Evolutionary conservation across 352 stramenopile genomes (phyloP).

Genomic region (Pythium biforme): DNA sequence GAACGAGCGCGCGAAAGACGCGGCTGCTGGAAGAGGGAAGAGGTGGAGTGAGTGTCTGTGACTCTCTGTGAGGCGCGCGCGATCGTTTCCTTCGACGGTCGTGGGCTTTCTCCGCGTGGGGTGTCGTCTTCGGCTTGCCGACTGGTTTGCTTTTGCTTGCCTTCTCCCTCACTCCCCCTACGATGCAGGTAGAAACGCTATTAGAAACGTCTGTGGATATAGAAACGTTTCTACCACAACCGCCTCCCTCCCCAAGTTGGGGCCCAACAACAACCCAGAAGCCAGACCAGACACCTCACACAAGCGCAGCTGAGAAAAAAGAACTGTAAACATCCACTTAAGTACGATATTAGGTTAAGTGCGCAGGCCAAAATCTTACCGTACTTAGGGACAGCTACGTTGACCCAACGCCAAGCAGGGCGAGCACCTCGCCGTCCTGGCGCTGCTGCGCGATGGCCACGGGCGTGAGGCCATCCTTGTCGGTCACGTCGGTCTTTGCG

Average conservation of each 20-base stretch:
- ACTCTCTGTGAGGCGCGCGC: background rate
- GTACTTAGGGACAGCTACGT: slow-evolving; percentile 8
- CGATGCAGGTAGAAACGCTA: slow-evolving; percentile 24
- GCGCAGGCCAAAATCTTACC: background rate
- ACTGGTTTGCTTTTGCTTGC: background rate
- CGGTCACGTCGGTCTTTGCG: slow-evolving; percentile 24
- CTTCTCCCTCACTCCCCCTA: slow-evolving; percentile 7
- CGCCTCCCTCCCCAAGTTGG: background rate
- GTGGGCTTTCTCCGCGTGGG: background rate
- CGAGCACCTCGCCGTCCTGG: slow-evolving; percentile 19
- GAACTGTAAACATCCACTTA: background rate
- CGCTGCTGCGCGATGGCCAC: slow-evolving; percentile 31
- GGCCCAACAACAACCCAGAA: slow-evolving; percentile 23
- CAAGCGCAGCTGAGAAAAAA: background rate
- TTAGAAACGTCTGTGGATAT: slow-evolving; percentile 25
- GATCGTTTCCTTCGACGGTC: slow-evolving; percentile 24
- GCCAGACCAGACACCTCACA: slow-evolving; percentile 21
- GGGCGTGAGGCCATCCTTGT: slow-evolving; percentile 51
- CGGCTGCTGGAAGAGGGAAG: background rate
- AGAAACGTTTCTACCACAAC: slow-evolving; percentile 15
- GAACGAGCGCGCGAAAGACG: slow-evolving; percentile 1
- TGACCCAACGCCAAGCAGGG: slow-evolving; percentile 5
- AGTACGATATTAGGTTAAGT: slow-evolving; percentile 14
- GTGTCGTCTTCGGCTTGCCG: slow-evolving; percentile 12
- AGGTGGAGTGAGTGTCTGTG: background rate